Conservation (phyloP, 1,284 basidiomycete species). For the Wallemia hederae region DNA sequence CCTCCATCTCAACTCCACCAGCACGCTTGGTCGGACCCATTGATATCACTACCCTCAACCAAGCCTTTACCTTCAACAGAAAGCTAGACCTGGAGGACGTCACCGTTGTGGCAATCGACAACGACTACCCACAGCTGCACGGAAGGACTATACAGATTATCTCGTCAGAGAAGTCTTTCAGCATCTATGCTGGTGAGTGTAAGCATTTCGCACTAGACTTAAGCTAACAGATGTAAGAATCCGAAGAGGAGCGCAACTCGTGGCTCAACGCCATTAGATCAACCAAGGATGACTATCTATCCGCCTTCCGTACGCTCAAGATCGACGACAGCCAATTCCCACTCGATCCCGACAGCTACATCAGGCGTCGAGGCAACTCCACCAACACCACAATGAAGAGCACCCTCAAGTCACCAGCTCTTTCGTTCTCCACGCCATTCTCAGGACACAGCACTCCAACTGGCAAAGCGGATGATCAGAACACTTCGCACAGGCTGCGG, state of each 20-base stretch:
- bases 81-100: constrained; percentile 37
- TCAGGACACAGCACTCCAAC: not conserved
- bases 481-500: not conserved
- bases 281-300: constrained; percentile 37
- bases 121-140: constrained; percentile 19
- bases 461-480: not conserved
- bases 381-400: constrained; percentile 4
- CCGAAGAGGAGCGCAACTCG: constrained; percentile 28
- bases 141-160: constrained; percentile 35
- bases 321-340: constrained; percentile 23
- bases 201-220: not conserved
- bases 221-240: constrained; percentile 16
- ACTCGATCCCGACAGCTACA: not conserved
- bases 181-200: constrained; percentile 33
- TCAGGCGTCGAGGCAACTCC: not conserved
- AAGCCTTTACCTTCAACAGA: constrained; percentile 38
- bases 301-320: constrained; percentile 10
- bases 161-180: constrained; percentile 46
- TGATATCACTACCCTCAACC: constrained; percentile 16
- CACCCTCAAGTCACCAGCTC: not conserved
- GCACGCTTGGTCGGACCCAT: constrained; percentile 3
- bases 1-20: not conserved
- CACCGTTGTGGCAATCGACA: constrained; percentile 35
- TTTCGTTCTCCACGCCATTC: not conserved
- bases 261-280: constrained; percentile 41